Evolutionary conservation across 2,329 filamentous ascomycete species (phyloP), one percentile per base, ranked within the genome.

Genomic region (Blastomyces gilchristii): DNA sequence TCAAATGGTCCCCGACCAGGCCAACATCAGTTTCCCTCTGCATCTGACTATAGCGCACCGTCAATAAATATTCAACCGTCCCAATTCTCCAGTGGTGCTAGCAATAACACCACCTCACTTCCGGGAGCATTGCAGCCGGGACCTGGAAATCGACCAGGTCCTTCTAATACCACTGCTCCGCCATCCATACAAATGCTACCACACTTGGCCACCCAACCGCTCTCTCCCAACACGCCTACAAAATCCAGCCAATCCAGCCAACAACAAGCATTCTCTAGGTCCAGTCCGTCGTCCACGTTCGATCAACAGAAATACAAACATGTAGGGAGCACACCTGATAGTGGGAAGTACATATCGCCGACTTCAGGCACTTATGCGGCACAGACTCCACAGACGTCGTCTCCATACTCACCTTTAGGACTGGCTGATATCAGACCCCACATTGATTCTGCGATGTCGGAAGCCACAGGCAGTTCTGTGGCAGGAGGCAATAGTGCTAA

Each of bases 391-490:
- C 79, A 80, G 52, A 79, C 79, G 76, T 73, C 87, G 78, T 73
- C 87, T 78, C 82, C 90, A 68, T 93, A 94, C 73, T 96, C 92
- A 9, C 93, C 93, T 2, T 82, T 97, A 41, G 94, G 91, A 18
- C 83, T 97, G 53, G 90, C 91, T 65, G 93, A 97, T 75, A 97
- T 97, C 73, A 84, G 93, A 64, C 91, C 91, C 12, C 85, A 91
- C 63, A 89, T 89, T 67, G 90, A 96, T 72, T 92, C 89, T 60
- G 87, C 84, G 72, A 83, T 94, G 71, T 86, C 87, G 22, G 91
- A 96, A 68, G 85, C 86, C 59, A 79, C 83, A 16, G 81, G 86
- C 52, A 87, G 86, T 16, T 37, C 60, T 41, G 79, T 82, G 2
- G 79, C 79, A 54, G 75, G 75, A 68, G 82, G 83, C 60, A 88